Conservation (phyloP, 148 eudicot genomes). For the Hydrangea macrophylla region DNA sequence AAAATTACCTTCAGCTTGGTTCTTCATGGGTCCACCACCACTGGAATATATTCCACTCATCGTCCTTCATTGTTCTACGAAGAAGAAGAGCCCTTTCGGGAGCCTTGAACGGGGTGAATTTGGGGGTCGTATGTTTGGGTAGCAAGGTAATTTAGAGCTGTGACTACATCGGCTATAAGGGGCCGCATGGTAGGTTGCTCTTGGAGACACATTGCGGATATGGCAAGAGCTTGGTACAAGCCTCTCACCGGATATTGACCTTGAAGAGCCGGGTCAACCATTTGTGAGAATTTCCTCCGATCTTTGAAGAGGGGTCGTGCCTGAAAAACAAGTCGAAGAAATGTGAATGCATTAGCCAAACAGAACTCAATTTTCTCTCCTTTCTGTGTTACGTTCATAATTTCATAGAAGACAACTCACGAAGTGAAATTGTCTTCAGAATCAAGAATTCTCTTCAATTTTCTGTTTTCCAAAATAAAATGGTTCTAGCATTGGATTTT, state of each 20-base stretch:
- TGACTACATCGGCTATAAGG: slow-evolving; percentile 61
- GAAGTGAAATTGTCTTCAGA: too few species aligned
- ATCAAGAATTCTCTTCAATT: too few species aligned
- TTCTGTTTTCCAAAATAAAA: too few species aligned
- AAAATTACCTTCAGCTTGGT: slow-evolving; percentile 17
- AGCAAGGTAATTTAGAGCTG: slow-evolving; percentile 65
- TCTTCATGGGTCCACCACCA: slow-evolving; percentile 4
- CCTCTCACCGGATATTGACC: slow-evolving; percentile 63
- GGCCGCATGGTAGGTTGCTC: slow-evolving; percentile 67
- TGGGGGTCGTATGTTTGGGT: slow-evolving; percentile 51
- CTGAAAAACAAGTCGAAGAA: slow-evolving; percentile 23
- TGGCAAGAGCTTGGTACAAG: slow-evolving; percentile 70
- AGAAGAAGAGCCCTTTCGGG: slow-evolving; percentile 27
- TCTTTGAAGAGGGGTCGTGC: slow-evolving; percentile 74
- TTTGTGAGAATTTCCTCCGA: slow-evolving; percentile 48
- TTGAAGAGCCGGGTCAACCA: slow-evolving; percentile 67
- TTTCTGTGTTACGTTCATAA: not conserved
- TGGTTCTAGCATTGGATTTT: too few species aligned
- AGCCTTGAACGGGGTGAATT: slow-evolving; percentile 17
- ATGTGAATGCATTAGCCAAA: not conserved
- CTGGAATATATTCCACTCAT: slow-evolving; percentile 9
- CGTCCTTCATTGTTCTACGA: slow-evolving; percentile 7
- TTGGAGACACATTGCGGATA: slow-evolving; percentile 80
- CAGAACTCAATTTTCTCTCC: not conserved
- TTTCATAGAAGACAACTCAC: too few species aligned